phyloP scores from a whole-genome alignment of 176 grass and related monocot genomes.

The Lolium rigidum region DNA sequence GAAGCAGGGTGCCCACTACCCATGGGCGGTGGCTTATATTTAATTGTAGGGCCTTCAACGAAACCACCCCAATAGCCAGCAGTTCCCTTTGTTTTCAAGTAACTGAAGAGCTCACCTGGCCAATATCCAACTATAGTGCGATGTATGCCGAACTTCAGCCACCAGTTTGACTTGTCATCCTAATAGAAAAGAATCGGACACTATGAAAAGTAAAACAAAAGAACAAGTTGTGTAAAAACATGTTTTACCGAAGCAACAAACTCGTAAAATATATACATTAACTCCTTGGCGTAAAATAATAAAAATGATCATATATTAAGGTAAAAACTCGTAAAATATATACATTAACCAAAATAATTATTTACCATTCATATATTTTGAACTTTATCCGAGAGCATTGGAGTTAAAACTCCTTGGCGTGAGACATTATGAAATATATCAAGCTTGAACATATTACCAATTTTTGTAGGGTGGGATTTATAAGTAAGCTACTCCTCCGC shows the following conservation, averaged over 20 bases:
- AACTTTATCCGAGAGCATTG: neutral
- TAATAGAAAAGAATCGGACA: neutral
- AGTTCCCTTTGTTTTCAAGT: neutral
- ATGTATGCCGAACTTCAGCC: neutral
- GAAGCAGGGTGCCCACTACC: constrained; percentile 10
- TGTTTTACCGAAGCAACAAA: neutral
- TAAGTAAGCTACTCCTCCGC: neutral
- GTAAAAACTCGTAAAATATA: neutral
- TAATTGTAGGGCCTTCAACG: constrained; percentile 10
- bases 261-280: neutral
- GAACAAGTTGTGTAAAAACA: neutral
- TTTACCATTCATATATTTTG: neutral
- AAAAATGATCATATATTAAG: neutral
- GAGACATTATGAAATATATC: neutral
- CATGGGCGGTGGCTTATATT: constrained; percentile 21
- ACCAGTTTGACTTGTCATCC: constrained; percentile 14
- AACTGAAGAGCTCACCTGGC: neutral
- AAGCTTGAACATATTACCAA: neutral
- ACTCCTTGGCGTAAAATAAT: no score
- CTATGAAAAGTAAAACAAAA: neutral
- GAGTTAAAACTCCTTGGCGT: neutral
- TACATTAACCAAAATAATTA: neutral
- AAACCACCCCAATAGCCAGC: constrained; percentile 21
- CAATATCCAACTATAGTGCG: neutral
- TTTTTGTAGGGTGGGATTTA: neutral